Percentiles rank a stretch among this genome's conserved stretches.
Conservation (phyloP, 2,329 filamentous ascomycete genomes). For the Teratosphaeria gauchensis region DNA sequence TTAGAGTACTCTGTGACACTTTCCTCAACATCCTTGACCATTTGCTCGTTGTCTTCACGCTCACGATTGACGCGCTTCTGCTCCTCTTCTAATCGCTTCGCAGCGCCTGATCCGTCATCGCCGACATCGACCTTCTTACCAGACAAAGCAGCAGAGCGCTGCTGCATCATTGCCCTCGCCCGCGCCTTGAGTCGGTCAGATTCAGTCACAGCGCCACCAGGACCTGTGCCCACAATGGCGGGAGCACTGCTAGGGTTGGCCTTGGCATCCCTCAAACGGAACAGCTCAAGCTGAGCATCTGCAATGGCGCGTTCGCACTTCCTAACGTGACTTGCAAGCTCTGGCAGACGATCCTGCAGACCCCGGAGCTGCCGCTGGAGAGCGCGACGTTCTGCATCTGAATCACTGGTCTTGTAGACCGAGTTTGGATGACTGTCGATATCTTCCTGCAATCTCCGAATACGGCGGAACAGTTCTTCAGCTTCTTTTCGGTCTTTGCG, state of each 20-base stretch:
- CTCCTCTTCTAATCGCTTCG: slow-evolving; percentile 82
- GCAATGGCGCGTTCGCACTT: slow-evolving; percentile 86
- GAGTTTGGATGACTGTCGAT: slow-evolving; percentile 86
- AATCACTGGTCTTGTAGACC: slow-evolving; percentile 59
- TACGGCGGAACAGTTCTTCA: slow-evolving; percentile 86
- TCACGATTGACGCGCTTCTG: slow-evolving; percentile 71
- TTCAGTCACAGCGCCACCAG: slow-evolving; percentile 82
- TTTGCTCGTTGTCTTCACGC: slow-evolving; percentile 86
- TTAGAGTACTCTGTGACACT: slow-evolving; percentile 82
- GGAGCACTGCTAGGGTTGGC: slow-evolving; percentile 73
- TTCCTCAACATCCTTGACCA: slow-evolving; percentile 95
- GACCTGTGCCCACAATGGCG: slow-evolving; percentile 82
- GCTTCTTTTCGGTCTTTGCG: slow-evolving; percentile 83
- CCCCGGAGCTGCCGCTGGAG: slow-evolving; percentile 83
- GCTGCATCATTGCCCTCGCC: slow-evolving; percentile 97
- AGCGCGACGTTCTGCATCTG: slow-evolving; percentile 75
- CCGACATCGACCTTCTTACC: slow-evolving; percentile 60
- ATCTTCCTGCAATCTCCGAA: slow-evolving; percentile 84
- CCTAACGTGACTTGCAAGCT: slow-evolving; percentile 84
- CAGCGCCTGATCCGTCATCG: slow-evolving; percentile 66
- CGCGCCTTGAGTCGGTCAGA: slow-evolving; percentile 89
- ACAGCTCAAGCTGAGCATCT: slow-evolving; percentile 82
- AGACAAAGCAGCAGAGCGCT: slow-evolving; percentile 82
- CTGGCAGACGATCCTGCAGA: slow-evolving; percentile 79
- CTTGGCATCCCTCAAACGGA: slow-evolving; percentile 88